phyloP scores from a whole-genome alignment of 257 asterid species.

The Hygrophila difformis region DNA sequence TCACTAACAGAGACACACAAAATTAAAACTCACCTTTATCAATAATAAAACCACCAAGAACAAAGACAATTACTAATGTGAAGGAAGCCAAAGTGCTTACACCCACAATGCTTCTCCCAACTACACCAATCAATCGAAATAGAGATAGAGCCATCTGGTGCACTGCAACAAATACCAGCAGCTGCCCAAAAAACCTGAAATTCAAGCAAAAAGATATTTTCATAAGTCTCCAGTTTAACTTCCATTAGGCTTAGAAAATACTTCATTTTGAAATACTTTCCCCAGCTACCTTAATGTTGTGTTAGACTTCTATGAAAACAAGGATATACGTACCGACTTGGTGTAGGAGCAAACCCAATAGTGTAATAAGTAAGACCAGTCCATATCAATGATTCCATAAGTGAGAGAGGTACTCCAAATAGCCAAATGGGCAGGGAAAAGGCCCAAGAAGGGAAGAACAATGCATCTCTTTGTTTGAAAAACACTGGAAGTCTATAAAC shows the following conservation, averaged over 20 bases:
- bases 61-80: conserved; percentile 50
- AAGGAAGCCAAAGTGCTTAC: conserved; percentile 67
- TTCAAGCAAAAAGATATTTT: not conserved
- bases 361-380: conserved; percentile 61
- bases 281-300: too few relatives aligned
- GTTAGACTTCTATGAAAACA: too few relatives aligned
- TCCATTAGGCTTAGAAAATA: not conserved
- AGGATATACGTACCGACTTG: conserved; percentile 46
- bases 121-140: conserved; percentile 62
- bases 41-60: conserved; percentile 69
- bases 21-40: conserved; percentile 40
- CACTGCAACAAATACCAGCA: conserved; percentile 51
- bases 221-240: not conserved
- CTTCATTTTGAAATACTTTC: too few relatives aligned
- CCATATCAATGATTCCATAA: conserved; percentile 62
- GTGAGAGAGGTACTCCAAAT: conserved; percentile 48
- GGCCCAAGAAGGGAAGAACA: conserved; percentile 68
- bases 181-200: conserved; percentile 48
- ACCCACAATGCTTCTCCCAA: conserved; percentile 65
- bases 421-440: conserved; percentile 70
- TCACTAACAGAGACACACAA: conserved; percentile 3
- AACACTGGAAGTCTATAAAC: conserved; percentile 59
- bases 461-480: conserved; percentile 58
- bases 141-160: conserved; percentile 77
- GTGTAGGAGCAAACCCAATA: conserved; percentile 63